phyloP scores from a whole-genome alignment of 139 green algal species.

The Volvox africanus region DNA sequence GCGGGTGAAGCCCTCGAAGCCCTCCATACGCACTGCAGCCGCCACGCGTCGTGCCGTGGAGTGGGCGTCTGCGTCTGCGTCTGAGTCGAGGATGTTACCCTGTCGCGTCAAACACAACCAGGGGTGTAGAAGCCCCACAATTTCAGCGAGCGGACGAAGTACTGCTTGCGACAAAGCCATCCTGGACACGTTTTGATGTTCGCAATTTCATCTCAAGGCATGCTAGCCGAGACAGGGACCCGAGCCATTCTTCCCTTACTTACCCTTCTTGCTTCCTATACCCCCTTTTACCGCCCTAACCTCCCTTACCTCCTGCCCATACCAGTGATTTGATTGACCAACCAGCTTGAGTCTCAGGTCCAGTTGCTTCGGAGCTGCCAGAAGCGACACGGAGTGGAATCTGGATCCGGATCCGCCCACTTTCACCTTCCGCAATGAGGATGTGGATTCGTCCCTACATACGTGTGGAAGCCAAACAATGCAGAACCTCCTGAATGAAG shows the following conservation, averaged over 20 bases:
- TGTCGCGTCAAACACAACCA: too few relatives aligned
- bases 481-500: too few relatives aligned
- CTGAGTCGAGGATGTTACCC: too few relatives aligned
- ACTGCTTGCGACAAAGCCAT: too few relatives aligned
- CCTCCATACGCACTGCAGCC: background rate
- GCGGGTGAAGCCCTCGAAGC: constrained; percentile 8
- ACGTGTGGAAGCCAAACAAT: background rate
- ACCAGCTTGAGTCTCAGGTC: background rate
- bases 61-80: background rate
- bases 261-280: too few relatives aligned
- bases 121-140: too few relatives aligned
- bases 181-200: too few relatives aligned
- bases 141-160: too few relatives aligned
- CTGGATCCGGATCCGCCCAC: background rate
- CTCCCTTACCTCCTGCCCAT: background rate
- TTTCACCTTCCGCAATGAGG: background rate
- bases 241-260: too few relatives aligned
- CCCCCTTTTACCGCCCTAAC: too few relatives aligned
- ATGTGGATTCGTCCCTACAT: background rate
- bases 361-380: background rate
- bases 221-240: too few relatives aligned
- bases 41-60: background rate
- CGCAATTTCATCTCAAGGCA: too few relatives aligned
- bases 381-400: background rate
- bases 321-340: background rate